A percentile compares a stretch with the other conserved stretches of the same genome.
Evolutionary conservation across 208 protist genomes (phyloP).

Genomic region (Trypanosoma lewisi): DNA sequence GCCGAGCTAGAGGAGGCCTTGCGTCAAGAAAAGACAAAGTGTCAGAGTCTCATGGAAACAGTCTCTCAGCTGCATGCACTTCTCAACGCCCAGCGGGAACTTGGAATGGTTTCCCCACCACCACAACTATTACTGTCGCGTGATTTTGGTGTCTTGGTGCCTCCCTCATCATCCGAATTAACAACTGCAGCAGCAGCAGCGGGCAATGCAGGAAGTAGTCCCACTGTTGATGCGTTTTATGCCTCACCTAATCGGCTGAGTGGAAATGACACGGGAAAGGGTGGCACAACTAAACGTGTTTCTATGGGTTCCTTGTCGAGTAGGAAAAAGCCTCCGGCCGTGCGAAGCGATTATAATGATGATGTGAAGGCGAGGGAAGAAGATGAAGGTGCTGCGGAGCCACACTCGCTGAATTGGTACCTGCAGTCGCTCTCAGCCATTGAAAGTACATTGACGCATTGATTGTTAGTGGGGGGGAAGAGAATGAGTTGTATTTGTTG

Average conservation of each 20-base stretch:
- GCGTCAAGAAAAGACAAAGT: slow-evolving; percentile 28
- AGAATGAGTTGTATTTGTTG: not conserved
- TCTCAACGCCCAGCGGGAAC: slow-evolving; percentile 33
- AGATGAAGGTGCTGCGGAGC: not conserved
- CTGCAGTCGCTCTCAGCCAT: slow-evolving; percentile 26
- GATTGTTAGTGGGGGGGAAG: not conserved
- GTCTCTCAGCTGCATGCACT: slow-evolving; percentile 31
- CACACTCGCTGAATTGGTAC: slow-evolving; percentile 27
- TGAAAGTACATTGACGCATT: slow-evolving; percentile 19
- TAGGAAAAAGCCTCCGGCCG: not conserved
- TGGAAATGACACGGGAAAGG: not conserved
- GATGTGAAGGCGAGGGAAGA: not conserved
- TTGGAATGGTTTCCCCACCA: slow-evolving; percentile 20
- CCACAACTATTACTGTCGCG: slow-evolving; percentile 4
- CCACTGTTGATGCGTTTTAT: slow-evolving; percentile 9
- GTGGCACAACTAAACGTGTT: not conserved
- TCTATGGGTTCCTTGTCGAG: not conserved
- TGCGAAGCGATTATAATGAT: not conserved
- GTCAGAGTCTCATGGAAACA: slow-evolving; percentile 27
- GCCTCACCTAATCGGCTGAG: slow-evolving; percentile 4
- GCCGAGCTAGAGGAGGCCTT: slow-evolving; percentile 35
- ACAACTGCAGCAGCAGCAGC: not conserved
- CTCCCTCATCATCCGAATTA: too few species aligned
- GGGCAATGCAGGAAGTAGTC: not conserved
- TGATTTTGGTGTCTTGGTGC: slow-evolving; percentile 23